Evolutionary conservation across 768 basidiomycete genomes (phyloP).

Genomic region (Imleria badia): DNA sequence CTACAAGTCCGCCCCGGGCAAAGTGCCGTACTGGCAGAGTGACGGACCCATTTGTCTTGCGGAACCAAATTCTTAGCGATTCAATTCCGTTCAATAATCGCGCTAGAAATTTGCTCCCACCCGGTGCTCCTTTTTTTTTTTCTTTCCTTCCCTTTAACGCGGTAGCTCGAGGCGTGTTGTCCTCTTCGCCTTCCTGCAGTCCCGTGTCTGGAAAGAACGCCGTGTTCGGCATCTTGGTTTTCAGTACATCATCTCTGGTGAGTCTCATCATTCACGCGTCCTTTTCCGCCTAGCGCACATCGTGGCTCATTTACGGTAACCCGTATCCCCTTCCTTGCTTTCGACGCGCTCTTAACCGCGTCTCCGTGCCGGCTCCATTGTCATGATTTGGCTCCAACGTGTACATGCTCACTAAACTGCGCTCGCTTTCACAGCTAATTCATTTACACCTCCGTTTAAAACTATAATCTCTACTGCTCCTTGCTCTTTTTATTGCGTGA

Average conservation of each 20-base stretch:
- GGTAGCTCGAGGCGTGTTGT: constrained; percentile 23
- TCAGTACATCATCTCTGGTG: constrained; percentile 33
- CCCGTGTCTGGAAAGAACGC: constrained; percentile 18
- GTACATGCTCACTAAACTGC: constrained; percentile 24
- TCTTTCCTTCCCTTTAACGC: constrained; percentile 31
- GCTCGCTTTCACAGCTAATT: constrained; percentile 34
- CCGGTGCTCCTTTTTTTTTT: constrained; percentile 29
- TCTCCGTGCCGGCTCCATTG: constrained; percentile 30
- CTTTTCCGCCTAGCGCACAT: constrained; percentile 26
- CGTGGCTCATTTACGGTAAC: constrained; percentile 35
- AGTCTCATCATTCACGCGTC: constrained; percentile 34
- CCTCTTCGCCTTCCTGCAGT: constrained; percentile 22
- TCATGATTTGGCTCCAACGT: constrained; percentile 20
- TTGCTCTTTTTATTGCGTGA: constrained; percentile 30
- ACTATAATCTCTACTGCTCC: constrained; percentile 32
- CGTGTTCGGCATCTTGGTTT: constrained; percentile 24
- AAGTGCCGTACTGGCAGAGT: constrained; percentile 29
- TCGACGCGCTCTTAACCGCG: constrained; percentile 32
- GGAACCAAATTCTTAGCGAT: constrained; percentile 38
- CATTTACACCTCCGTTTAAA: constrained; percentile 33
- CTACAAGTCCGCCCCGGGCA: constrained; percentile 22
- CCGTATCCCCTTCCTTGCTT: constrained; percentile 18
- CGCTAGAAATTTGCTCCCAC: constrained; percentile 34
- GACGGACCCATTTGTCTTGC: constrained; percentile 34
- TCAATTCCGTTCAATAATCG: constrained; percentile 37